Evolutionary conservation across 345 rosid species (phyloP).

Genomic region (Excoecaria agallocha): DNA sequence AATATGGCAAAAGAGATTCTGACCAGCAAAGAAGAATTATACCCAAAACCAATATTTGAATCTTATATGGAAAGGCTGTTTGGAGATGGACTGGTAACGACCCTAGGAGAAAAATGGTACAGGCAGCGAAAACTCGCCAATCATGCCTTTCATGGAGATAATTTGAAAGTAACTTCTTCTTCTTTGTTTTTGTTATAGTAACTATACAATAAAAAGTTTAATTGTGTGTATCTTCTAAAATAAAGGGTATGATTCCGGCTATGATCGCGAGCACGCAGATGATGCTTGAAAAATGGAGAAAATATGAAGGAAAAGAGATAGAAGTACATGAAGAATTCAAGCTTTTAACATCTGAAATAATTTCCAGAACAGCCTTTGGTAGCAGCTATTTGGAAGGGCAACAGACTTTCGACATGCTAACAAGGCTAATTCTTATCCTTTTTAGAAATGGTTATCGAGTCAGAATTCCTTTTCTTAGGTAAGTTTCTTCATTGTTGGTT

Average conservation of each 20-base stretch:
- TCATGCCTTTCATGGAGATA: conserved; percentile 46
- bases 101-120: conserved; percentile 40
- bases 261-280: conserved; percentile 36
- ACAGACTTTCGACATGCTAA: conserved; percentile 37
- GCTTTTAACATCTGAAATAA: conserved; percentile 44
- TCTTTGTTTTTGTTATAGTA: too few relatives aligned
- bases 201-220: too few relatives aligned
- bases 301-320: conserved; percentile 34
- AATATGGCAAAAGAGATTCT: conserved; percentile 42
- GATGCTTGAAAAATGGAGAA: conserved; percentile 46
- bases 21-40: conserved; percentile 26
- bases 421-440: conserved; percentile 18
- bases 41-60: conserved; percentile 3
- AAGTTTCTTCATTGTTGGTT: not conserved
- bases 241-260: conserved; percentile 34
- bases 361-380: conserved; percentile 53
- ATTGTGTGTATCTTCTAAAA: not conserved
- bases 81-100: conserved; percentile 38
- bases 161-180: conserved; percentile 18
- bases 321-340: conserved; percentile 39
- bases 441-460: conserved; percentile 14
- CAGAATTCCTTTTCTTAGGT: conserved; percentile 8
- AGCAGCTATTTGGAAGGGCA: conserved; percentile 45
- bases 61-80: conserved; percentile 20
- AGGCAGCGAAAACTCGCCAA: conserved; percentile 43